Conservation (phyloP, 768 basidiomycete genomes). For the Phlebiopsis gigantea region DNA sequence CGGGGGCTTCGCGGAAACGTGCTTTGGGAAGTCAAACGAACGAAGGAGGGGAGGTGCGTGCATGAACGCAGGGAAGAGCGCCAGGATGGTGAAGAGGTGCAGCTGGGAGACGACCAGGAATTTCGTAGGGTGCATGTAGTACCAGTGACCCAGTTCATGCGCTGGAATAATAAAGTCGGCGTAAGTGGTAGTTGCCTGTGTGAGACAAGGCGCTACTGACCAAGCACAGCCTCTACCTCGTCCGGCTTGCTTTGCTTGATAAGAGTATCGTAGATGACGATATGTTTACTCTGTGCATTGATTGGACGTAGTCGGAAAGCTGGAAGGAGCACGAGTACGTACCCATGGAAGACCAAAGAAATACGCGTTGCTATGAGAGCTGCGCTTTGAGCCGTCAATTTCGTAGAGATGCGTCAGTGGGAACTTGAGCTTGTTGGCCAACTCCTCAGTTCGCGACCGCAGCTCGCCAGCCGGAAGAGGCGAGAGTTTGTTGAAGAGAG, state of each 20-base stretch:
- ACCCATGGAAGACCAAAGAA: conserved; percentile 98
- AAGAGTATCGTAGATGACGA: conserved; percentile 96
- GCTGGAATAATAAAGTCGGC: conserved; percentile 38
- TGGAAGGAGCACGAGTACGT: conserved; percentile 17
- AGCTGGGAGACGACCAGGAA: conserved; percentile 81
- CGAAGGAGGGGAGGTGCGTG: conserved; percentile 71
- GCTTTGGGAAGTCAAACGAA: conserved; percentile 74
- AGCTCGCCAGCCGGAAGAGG: conserved; percentile 76
- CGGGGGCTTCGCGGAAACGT: conserved; percentile 60
- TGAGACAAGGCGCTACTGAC: neutral
- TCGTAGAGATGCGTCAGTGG: conserved; percentile 93
- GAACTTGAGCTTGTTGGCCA: conserved; percentile 83
- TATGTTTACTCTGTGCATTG: conserved; percentile 72
- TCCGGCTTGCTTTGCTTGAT: conserved; percentile 87
- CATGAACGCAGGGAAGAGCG: conserved; percentile 87
- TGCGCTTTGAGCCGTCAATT: conserved; percentile 95
- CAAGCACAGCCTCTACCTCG: conserved; percentile 93
- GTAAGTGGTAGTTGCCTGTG: neutral
- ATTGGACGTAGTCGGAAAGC: too few species aligned
- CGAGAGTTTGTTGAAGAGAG: conserved; percentile 95
- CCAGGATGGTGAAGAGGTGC: conserved; percentile 83
- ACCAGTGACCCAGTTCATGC: conserved; percentile 98
- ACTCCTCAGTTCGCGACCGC: conserved; percentile 65
- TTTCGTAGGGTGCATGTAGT: conserved; percentile 85
- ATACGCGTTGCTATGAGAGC: conserved; percentile 96